These are phyloP conservation scores for Leccinum variabile DNA, from an alignment of 1,284 basidiomycete genomes.

Conservation along the genomic window DNA sequence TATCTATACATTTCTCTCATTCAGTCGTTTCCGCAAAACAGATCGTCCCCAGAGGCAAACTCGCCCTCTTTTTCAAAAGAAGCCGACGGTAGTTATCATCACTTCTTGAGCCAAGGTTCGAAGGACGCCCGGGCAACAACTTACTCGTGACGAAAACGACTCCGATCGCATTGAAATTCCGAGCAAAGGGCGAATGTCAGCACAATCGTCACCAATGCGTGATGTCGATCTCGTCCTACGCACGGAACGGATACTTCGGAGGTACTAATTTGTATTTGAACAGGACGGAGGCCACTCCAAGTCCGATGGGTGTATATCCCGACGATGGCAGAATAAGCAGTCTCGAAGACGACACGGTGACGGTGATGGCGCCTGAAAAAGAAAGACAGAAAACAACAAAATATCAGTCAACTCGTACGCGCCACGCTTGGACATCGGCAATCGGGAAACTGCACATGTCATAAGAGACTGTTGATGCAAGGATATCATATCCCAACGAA, in stretches of 20 bases:
- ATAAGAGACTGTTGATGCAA: conserved; percentile 51
- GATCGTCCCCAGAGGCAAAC: background rate
- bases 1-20: background rate
- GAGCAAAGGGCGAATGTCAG: background rate
- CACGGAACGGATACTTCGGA: conserved; percentile 7
- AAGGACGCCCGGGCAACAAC: background rate
- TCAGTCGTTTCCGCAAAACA: background rate
- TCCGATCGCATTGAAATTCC: conserved; percentile 1
- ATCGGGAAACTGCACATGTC: conserved; percentile 23
- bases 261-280: conserved; percentile 7
- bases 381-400: background rate
- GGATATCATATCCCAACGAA: conserved; percentile 61
- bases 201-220: background rate
- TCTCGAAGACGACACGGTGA: conserved; percentile 1
- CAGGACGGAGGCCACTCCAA: background rate
- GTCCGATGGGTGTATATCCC: conserved; percentile 4
- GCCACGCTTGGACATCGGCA: conserved; percentile 22
- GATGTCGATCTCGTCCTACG: background rate
- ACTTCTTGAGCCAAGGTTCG: too few relatives aligned
- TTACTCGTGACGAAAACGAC: conserved; percentile 2
- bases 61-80: conserved; percentile 2
- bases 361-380: background rate
- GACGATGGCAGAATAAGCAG: conserved; percentile 4
- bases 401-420: conserved; percentile 27
- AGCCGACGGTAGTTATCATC: conserved; percentile 1